A percentile compares a stretch with the other conserved stretches of the same genome.
Evolutionary conservation across 345 rosid species (phyloP).

Genomic region (Populus deltoides): DNA sequence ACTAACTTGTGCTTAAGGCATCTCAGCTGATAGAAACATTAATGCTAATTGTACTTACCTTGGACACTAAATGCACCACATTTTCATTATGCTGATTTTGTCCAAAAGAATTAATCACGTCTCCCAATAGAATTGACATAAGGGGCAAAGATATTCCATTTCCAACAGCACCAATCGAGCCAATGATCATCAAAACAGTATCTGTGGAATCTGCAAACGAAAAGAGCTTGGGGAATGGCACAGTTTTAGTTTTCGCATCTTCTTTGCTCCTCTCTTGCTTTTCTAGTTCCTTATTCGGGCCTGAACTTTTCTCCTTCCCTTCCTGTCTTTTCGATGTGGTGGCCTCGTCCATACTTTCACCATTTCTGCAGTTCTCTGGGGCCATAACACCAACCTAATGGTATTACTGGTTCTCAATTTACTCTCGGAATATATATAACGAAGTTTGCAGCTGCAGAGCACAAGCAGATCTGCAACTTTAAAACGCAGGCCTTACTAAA

Average conservation of each 20-base stretch:
- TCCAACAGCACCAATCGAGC: conserved; percentile 30
- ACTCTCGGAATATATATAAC: too few relatives aligned
- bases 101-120: conserved; percentile 26
- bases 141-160: conserved; percentile 27
- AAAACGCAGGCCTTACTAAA: too few relatives aligned
- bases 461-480: too few relatives aligned
- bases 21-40: too few relatives aligned
- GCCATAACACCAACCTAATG: neutral
- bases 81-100: neutral
- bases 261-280: neutral
- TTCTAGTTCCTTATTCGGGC: neutral
- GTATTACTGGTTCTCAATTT: too few relatives aligned
- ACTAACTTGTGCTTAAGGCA: too few relatives aligned
- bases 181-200: conserved; percentile 20
- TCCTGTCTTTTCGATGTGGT: neutral
- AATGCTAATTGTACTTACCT: conserved; percentile 15
- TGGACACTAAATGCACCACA: conserved; percentile 19
- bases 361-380: neutral
- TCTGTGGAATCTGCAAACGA: conserved; percentile 32
- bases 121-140: conserved; percentile 24
- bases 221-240: conserved; percentile 34
- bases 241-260: conserved; percentile 16
- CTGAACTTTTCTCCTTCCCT: neutral
- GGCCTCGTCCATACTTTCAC: neutral
- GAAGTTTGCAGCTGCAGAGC: neutral